Evolutionary conservation across 495 filamentous ascomycete genomes (phyloP), one percentile per base, ranked within the genome.

Genomic region (Cercophora newfieldiana): DNA sequence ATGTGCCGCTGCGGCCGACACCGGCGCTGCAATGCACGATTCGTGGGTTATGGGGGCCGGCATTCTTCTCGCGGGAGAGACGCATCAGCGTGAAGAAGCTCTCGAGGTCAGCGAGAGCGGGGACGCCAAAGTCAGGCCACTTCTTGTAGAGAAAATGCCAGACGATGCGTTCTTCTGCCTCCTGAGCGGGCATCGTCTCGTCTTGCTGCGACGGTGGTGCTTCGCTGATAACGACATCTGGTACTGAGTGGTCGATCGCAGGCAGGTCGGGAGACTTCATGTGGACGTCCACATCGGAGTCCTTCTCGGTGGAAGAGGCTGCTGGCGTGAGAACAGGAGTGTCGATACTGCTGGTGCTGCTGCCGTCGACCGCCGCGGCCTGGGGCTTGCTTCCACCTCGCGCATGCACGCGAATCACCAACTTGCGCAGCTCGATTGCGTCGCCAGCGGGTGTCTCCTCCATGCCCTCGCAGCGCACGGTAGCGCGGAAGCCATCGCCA

Each of bases 21-120:
- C 95, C 95, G 24, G 95, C 95, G 69, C 90, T 93, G 78, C 94
- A 97, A 74, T 98, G 95, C 21, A 98, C 87, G 61, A 98, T 87
- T 44, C 94, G 89, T 7, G 95, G 93, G 69, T 91, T 96, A 12
- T 83, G 77, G 3, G 79, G 73, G n/a, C 76, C 77, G 6, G 79
- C 78, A 69, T 89, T 91, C 74, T 92, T 90, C 64, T 86, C 85
- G 48, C 87, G 85, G 3, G 92, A 94, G 33, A 93, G 76, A 48
- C 85, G 84, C 78, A 97, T 89, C 10, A 97, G 79, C 30, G 90
- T 84, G 21, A 97, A 84, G 50, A 99, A 88, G 31, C 89, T 90
- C 29, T 83, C 83, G 31, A 93, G 86, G 68, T 97, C 91, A 22
- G 89, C 86, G 24, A 90, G 86, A 71, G 90, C 89, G 0, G 96